Conservation (phyloP, 2,329 filamentous ascomycete species). For the Fusarium cyanostomum region DNA sequence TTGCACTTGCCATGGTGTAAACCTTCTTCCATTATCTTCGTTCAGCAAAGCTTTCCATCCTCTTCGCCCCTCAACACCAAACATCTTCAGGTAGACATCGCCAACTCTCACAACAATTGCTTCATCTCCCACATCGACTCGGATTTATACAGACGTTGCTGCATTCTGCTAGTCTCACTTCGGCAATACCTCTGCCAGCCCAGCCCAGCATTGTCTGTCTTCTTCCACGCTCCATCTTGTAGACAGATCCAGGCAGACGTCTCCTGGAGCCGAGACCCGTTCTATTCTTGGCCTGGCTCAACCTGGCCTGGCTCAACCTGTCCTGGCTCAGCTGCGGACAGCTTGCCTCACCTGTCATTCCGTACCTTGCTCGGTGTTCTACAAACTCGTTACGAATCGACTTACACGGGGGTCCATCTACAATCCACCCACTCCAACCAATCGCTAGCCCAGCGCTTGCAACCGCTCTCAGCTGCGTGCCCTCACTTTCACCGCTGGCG, state of each 20-base stretch:
- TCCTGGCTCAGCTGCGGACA: not conserved
- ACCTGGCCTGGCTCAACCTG: too few species aligned
- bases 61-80: not conserved
- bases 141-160: not conserved
- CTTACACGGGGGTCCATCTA: conserved; percentile 34
- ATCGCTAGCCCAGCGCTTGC: conserved; percentile 18
- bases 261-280: not conserved
- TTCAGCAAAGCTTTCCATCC: not conserved
- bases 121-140: not conserved
- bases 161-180: not conserved
- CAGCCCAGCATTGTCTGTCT: not conserved
- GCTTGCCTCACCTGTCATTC: conserved; percentile 7
- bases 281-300: conserved; percentile 3
- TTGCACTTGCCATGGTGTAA: not conserved
- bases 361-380: conserved; percentile 3
- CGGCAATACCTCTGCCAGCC: not conserved
- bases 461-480: conserved; percentile 10
- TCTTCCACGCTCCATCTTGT: not conserved
- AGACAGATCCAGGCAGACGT: not conserved
- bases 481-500: conserved; percentile 20
- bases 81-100: not conserved
- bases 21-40: not conserved
- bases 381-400: conserved; percentile 15
- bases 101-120: not conserved
- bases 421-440: conserved; percentile 27